Conservation (phyloP, 768 basidiomycete genomes). For the Leccinum subtestaceum region DNA sequence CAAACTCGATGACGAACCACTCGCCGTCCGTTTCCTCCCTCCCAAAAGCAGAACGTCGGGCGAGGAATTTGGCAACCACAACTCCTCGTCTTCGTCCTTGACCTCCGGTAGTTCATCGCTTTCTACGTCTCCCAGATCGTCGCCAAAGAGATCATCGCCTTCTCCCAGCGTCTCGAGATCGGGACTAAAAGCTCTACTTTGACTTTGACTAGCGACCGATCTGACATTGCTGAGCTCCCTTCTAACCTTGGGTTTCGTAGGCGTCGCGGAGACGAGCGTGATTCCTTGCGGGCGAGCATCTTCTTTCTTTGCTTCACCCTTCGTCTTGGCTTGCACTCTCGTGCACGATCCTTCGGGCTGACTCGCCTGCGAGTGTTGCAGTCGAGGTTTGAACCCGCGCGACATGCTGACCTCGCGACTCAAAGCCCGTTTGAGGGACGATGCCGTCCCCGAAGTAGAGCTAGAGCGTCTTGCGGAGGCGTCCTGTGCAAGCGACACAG, state of each 20-base stretch:
- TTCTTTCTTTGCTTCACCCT: conserved; percentile 7
- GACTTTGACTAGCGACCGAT: conserved; percentile 8
- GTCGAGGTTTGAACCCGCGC: conserved; percentile 56
- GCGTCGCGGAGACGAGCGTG: conserved; percentile 55
- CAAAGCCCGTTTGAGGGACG: conserved; percentile 51
- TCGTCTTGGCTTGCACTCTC: conserved; percentile 14
- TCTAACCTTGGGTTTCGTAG: conserved; percentile 37
- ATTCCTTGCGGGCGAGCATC: conserved; percentile 14
- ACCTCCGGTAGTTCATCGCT: conserved; percentile 4
- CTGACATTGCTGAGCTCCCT: conserved; percentile 6
- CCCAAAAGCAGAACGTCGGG: conserved; percentile 40
- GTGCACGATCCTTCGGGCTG: conserved; percentile 15
- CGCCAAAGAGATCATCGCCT: not conserved
- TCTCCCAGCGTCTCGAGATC: conserved; percentile 1
- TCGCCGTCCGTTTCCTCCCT: conserved; percentile 20
- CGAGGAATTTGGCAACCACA: conserved; percentile 40
- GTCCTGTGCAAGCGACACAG: conserved; percentile 69
- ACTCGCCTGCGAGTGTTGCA: conserved; percentile 12
- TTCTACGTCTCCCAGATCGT: conserved; percentile 1
- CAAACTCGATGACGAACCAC: conserved; percentile 27
- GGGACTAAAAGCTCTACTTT: conserved; percentile 5
- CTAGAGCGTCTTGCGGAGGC: conserved; percentile 38
- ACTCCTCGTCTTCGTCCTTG: conserved; percentile 37
- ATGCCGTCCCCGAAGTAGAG: conserved; percentile 32
- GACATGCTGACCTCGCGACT: conserved; percentile 78